phyloP scores from a whole-genome alignment of 495 filamentous ascomycete genomes.

The Rhypophila decipiens region DNA sequence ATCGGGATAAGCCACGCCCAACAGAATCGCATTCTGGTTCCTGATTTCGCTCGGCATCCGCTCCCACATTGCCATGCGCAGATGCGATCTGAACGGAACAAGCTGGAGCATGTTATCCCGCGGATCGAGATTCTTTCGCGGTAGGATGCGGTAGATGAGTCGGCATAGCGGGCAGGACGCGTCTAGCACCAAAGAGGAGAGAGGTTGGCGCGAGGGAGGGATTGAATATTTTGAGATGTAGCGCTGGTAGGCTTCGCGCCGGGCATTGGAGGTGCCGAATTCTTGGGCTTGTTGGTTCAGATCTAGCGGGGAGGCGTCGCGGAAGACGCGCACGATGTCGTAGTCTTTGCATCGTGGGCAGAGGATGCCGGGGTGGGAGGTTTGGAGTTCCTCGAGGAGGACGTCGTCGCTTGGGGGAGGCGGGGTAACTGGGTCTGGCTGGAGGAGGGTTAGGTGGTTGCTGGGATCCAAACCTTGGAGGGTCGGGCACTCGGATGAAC shows the following conservation, averaged over 20 bases:
- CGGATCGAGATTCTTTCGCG: background rate
- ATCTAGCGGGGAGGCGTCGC: background rate
- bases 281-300: background rate
- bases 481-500: background rate
- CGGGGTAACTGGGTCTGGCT: background rate
- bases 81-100: conserved; percentile 5
- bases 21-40: background rate
- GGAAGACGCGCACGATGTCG: conserved; percentile 2
- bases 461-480: background rate
- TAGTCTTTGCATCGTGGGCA: conserved; percentile 10
- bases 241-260: background rate
- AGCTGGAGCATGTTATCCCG: conserved; percentile 1
- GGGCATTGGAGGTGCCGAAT: background rate
- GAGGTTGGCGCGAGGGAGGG: background rate
- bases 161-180: conserved; percentile 12
- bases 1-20: background rate
- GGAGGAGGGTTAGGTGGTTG: background rate
- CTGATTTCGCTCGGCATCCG: background rate
- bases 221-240: conserved; percentile 2
- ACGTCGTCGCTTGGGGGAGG: conserved; percentile 3
- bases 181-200: conserved; percentile 5
- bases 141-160: conserved; percentile 16
- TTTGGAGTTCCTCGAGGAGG: background rate
- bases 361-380: conserved; percentile 1
- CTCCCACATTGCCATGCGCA: conserved; percentile 7